Percentiles rank a stretch among this genome's conserved stretches.
Conservation (phyloP, 805 yeast genomes). For the Naumovozyma dairenensis region DNA sequence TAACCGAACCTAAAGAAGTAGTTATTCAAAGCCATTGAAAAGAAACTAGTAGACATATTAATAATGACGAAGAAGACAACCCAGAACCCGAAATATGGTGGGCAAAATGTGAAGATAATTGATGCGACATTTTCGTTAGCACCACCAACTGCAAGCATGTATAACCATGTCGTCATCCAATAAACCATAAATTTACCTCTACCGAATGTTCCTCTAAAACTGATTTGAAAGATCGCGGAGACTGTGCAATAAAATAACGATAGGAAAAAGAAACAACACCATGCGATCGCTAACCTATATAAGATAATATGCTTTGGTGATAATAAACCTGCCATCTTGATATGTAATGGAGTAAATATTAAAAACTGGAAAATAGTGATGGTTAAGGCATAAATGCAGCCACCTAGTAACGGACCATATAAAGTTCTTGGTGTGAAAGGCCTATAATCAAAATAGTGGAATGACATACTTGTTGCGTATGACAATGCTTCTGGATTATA, state of each 20-base stretch:
- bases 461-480: conserved; percentile 26
- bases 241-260: conserved; percentile 51
- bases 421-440: conserved; percentile 43
- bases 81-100: conserved; percentile 66
- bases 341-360: conserved; percentile 48
- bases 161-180: conserved; percentile 60
- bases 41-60: conserved; percentile 61
- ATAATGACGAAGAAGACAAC: conserved; percentile 57
- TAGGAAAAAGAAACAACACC: conserved; percentile 44
- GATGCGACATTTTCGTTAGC: conserved; percentile 58
- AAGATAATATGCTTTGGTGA: conserved; percentile 37
- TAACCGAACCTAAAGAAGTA: conserved; percentile 55
- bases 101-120: conserved; percentile 41
- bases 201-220: conserved; percentile 50
- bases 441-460: conserved; percentile 36
- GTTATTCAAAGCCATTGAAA: conserved; percentile 51
- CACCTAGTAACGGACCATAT: conserved; percentile 64
- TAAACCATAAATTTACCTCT: conserved; percentile 60
- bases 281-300: conserved; percentile 43
- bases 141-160: conserved; percentile 71
- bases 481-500: conserved; percentile 10
- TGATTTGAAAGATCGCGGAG: conserved; percentile 59
- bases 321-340: conserved; percentile 36
- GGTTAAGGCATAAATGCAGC: conserved; percentile 62
- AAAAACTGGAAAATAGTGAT: conserved; percentile 62